phyloP scores from a whole-genome alignment of 805 yeast genomes.

The Schizosaccharomyces octosporus region DNA sequence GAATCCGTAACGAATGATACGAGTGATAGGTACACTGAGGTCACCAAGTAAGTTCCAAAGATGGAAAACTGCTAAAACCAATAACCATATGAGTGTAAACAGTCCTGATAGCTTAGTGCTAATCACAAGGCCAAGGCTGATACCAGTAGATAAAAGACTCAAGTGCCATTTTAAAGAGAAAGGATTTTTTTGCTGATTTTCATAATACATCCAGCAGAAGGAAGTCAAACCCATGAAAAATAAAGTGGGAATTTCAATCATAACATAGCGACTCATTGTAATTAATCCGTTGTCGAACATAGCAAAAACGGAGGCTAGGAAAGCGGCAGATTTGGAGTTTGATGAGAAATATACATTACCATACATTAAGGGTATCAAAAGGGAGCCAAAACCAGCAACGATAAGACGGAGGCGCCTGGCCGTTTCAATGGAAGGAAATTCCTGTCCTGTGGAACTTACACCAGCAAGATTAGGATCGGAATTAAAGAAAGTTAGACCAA shows the following conservation, averaged over 20 bases:
- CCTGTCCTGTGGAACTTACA: slow-evolving; percentile 10
- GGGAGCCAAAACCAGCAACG: slow-evolving; percentile 31
- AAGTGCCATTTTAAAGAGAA: slow-evolving; percentile 29
- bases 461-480: slow-evolving; percentile 23
- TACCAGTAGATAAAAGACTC: slow-evolving; percentile 23
- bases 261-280: slow-evolving; percentile 32
- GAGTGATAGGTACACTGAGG: slow-evolving; percentile 17
- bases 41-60: slow-evolving; percentile 57
- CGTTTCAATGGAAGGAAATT: slow-evolving; percentile 19
- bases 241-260: slow-evolving; percentile 22
- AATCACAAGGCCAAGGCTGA: slow-evolving; percentile 27
- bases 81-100: slow-evolving; percentile 42
- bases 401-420: slow-evolving; percentile 32
- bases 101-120: slow-evolving; percentile 52
- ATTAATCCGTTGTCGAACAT: slow-evolving; percentile 34
- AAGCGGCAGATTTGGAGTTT: slow-evolving; percentile 26
- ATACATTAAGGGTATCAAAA: slow-evolving; percentile 28
- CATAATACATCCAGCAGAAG: slow-evolving; percentile 26
- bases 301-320: slow-evolving; percentile 27
- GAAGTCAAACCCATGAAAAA: slow-evolving; percentile 23
- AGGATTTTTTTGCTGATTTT: slow-evolving; percentile 16
- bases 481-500: slow-evolving; percentile 27
- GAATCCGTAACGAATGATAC: slow-evolving; percentile 16
- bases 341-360: slow-evolving; percentile 30
- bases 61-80: slow-evolving; percentile 22